These are phyloP conservation scores for Suhomyces sp. DNA, from an alignment of 805 yeast genomes.

Conservation along the genomic window DNA sequence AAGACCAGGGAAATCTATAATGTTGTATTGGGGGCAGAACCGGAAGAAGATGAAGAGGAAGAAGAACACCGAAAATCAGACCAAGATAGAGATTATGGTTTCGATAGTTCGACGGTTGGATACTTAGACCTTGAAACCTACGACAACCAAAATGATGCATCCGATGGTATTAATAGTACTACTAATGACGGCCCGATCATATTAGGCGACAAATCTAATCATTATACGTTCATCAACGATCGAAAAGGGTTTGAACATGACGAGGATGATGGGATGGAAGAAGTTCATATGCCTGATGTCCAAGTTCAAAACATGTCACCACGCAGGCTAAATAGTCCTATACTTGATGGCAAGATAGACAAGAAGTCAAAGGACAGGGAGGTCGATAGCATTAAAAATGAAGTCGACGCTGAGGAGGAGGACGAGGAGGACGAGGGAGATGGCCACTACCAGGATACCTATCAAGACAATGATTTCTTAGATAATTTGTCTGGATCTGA, in stretches of 20 bases:
- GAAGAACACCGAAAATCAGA: conserved; percentile 5
- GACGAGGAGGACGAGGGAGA: conserved; percentile 26
- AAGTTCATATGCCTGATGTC: conserved; percentile 18
- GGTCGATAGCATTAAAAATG: neutral
- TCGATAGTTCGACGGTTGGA: conserved; percentile 37
- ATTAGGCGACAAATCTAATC: conserved; percentile 35
- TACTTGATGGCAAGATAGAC: conserved; percentile 10
- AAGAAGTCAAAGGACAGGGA: conserved; percentile 10
- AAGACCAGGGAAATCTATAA: conserved; percentile 56
- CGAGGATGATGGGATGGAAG: conserved; percentile 22
- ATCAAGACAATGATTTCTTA: conserved; percentile 30
- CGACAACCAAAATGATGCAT: conserved; percentile 22
- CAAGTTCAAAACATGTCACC: conserved; percentile 35
- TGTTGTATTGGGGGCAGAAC: conserved; percentile 51
- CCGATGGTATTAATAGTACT: conserved; percentile 6
- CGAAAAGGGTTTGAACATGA: conserved; percentile 7
- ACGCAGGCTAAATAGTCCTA: neutral
- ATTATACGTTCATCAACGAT: conserved; percentile 30
- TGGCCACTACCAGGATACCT: conserved; percentile 17
- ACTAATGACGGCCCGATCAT: conserved; percentile 25
- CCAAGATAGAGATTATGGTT: conserved; percentile 17
- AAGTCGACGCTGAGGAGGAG: conserved; percentile 2
- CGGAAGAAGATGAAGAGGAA: conserved; percentile 12
- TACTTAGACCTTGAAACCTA: conserved; percentile 36
- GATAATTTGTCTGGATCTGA: conserved; percentile 45